Base-by-base conservation (phyloP, 306 rosid genomes). In the Styphnolobium japonicum region DNA sequence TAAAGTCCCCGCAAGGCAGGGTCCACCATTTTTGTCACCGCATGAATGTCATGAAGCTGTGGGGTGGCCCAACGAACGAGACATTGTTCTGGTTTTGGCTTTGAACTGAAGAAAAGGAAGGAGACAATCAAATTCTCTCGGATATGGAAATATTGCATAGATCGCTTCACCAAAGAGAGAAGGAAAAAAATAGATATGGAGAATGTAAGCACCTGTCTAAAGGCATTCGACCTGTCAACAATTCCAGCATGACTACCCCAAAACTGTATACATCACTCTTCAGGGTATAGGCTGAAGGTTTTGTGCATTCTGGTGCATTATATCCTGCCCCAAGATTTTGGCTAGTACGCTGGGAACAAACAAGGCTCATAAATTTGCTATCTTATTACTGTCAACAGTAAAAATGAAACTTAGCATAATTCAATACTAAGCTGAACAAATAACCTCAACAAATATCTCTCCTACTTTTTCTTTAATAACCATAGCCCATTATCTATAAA, bases 161-260 rank as follows among this genome's bases (percentile, higher is more conserved):
- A 67, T 2, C 11, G 23, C 37, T 3, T 33, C 23, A 33, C 7
- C 55, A 48, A 48, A 57, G 45, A 49, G 39, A 27, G 18, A 29
- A 16, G 33, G 14, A 14, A n/a, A 27, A 31, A 27, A 12, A 39
- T 3, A n/a, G 45, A 19, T 62, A 7, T 33, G 29, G n/a, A 57
- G 48, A 49, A 70, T 29, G 53, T 7, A 57, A 61, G 23, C 34
- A 94, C 98, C 94, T 88, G 82, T 94, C 97, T 0, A 87, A 84
- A 53, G 98, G 94, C 93, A 53, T 90, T 79, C 93, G 87, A 68
- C 98, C 98, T 6, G 98, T 90, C 78, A 94, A 82, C 65, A 94
- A 77, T 56, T 94, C 98, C 81, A 94, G 76, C 97, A 94, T 90
- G 51, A 94, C 98, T 72, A 92, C 96, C 71, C 98, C 97, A 66